Conservation (phyloP, 2,329 filamentous ascomycete genomes). For the Plenodomus tracheiphilus region DNA sequence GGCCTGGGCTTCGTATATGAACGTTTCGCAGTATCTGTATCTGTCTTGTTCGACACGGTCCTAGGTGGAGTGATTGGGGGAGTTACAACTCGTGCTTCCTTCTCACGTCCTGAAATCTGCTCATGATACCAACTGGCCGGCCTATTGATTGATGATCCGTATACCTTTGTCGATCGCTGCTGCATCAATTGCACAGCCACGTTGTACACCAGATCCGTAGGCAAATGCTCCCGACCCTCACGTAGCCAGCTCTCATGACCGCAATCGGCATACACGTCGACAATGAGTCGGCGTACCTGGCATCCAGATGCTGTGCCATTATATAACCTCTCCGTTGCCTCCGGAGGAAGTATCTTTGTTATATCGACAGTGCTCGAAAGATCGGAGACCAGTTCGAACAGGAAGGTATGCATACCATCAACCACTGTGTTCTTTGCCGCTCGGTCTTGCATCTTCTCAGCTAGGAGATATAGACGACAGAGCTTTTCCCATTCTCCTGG, state of each 20-base stretch:
- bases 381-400: neutral
- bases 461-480: slow-evolving; percentile 10
- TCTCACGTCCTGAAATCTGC: no score
- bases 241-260: neutral
- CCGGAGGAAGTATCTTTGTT: neutral
- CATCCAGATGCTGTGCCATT: neutral
- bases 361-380: neutral
- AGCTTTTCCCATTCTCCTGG: slow-evolving; percentile 3
- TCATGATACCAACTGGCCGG: no score
- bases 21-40: no score
- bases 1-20: no score
- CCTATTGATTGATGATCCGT: no score
- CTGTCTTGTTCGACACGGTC: no score
- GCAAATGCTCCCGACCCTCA: neutral
- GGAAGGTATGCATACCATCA: slow-evolving; percentile 1
- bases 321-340: neutral
- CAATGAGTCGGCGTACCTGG: slow-evolving; percentile 1
- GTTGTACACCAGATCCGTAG: neutral
- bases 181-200: neutral
- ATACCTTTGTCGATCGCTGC: no score
- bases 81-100: no score
- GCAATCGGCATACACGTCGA: slow-evolving; percentile 4
- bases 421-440: slow-evolving; percentile 6
- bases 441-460: slow-evolving; percentile 11
- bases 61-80: no score